These are phyloP conservation scores for Calonectria fujianensis DNA, from an alignment of 2,329 filamentous ascomycete genomes.

Conservation along the genomic window DNA sequence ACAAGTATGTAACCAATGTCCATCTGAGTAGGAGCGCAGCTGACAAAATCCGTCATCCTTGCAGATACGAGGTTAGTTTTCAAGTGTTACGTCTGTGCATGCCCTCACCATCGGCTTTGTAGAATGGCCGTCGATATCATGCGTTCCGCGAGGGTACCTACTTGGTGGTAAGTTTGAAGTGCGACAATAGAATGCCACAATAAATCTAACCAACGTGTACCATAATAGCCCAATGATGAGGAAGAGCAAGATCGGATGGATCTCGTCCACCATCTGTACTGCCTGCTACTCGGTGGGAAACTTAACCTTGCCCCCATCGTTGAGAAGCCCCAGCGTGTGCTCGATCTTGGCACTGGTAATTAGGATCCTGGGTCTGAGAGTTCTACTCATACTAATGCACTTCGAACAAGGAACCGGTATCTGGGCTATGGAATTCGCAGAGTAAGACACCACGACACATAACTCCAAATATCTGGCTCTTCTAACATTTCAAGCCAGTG, in stretches of 20 bases:
- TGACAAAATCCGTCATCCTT: neutral
- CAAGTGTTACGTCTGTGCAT: neutral
- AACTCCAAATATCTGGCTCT: neutral
- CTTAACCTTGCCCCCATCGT: slow-evolving; percentile 32
- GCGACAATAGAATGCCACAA: no score
- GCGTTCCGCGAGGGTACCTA: slow-evolving; percentile 38
- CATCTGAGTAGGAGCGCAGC: no score
- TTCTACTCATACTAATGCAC: neutral
- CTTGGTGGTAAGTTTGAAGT: slow-evolving; percentile 19
- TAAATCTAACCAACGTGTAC: neutral
- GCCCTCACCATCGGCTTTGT: neutral
- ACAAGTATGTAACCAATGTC: slow-evolving; percentile 13
- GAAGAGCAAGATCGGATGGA: slow-evolving; percentile 42
- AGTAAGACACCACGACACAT: slow-evolving; percentile 7
- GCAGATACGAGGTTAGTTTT: slow-evolving; percentile 28
- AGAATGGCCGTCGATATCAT: slow-evolving; percentile 39
- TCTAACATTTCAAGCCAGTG: slow-evolving; percentile 12
- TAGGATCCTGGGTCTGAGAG: fast-evolving
- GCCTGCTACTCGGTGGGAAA: slow-evolving; percentile 22
- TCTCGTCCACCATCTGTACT: slow-evolving; percentile 37
- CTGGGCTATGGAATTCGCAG: slow-evolving; percentile 38
- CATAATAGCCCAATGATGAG: slow-evolving; percentile 32
- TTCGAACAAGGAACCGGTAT: slow-evolving; percentile 16
- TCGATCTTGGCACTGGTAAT: slow-evolving; percentile 37
- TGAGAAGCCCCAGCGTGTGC: slow-evolving; percentile 32